Conservation (phyloP, 768 basidiomycete species). For the Rhodotorula diobovata region DNA sequence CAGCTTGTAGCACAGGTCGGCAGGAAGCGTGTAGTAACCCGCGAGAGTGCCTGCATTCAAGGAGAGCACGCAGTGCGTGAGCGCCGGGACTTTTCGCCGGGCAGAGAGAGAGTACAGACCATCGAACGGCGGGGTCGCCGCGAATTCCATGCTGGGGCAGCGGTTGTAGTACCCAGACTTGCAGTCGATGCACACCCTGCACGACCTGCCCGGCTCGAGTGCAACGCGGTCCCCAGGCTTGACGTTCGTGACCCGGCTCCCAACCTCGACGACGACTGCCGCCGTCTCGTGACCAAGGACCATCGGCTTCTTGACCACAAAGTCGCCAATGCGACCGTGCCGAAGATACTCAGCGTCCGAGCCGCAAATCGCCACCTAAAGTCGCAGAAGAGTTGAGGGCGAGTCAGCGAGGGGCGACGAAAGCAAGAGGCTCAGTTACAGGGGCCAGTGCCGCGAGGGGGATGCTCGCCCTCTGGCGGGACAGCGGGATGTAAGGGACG, state of each 20-base stretch:
- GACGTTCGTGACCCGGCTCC: constrained; percentile 67
- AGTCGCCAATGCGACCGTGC: constrained; percentile 70
- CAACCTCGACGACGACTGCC: constrained; percentile 60
- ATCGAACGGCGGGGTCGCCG: constrained; percentile 88
- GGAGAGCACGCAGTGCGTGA: too few species aligned
- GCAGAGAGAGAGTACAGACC: constrained; percentile 44
- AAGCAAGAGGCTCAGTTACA: too few species aligned
- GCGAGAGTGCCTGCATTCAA: constrained; percentile 59
- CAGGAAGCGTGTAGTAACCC: constrained; percentile 77
- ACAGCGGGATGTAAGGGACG: not conserved
- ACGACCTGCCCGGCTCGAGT: constrained; percentile 67
- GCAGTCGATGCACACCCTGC: constrained; percentile 65
- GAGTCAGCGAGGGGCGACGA: too few species aligned
- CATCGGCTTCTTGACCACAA: constrained; percentile 75
- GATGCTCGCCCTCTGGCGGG: too few species aligned
- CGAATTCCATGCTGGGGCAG: constrained; percentile 63
- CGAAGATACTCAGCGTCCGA: constrained; percentile 68
- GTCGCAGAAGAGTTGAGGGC: too few species aligned
- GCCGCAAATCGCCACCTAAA: constrained; percentile 20
- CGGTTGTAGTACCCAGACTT: constrained; percentile 48
- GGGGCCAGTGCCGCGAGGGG: too few species aligned
- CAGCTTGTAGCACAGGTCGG: constrained; percentile 73
- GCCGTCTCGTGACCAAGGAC: constrained; percentile 69
- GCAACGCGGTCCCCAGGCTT: constrained; percentile 83
- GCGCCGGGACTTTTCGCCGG: too few species aligned